These are phyloP conservation scores for Spiromastix sp. DNA, from an alignment of 2,329 filamentous ascomycete species.

Conservation along the genomic window DNA sequence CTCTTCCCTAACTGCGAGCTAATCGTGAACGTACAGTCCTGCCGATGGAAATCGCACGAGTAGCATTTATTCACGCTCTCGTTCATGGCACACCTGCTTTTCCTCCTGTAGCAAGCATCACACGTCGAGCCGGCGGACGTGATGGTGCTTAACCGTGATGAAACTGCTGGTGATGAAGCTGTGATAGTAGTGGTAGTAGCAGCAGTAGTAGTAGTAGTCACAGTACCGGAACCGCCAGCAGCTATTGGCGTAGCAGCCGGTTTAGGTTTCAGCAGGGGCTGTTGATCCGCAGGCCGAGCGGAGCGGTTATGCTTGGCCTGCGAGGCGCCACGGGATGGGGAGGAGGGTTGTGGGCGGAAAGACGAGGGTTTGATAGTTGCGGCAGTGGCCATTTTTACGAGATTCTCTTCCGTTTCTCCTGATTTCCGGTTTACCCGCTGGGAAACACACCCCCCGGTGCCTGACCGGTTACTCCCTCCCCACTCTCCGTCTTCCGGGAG, in stretches of 20 bases:
- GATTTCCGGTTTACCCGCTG: no score
- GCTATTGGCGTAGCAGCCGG: background rate
- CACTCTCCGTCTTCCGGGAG: no score
- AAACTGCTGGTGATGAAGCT: background rate
- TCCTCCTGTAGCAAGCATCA: conserved; percentile 33
- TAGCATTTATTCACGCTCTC: conserved; percentile 34
- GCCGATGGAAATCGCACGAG: conserved; percentile 34
- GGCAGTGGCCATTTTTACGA: conserved; percentile 9
- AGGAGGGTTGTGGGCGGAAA: conserved; percentile 2
- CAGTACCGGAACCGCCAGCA: background rate
- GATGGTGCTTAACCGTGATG: background rate
- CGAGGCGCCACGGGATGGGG: background rate
- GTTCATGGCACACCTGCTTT: conserved; percentile 35
- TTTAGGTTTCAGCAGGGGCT: background rate
- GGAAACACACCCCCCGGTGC: no score
- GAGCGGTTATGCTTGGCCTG: conserved; percentile 1
- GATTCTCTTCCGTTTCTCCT: no score
- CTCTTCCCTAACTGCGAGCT: conserved; percentile 27
- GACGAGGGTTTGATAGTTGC: conserved; percentile 7
- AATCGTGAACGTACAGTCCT: conserved; percentile 33
- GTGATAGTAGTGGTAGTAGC: background rate
- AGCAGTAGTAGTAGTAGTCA: background rate
- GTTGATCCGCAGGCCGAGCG: conserved; percentile 4
- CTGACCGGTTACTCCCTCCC: no score
- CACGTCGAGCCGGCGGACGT: conserved; percentile 19